These are phyloP conservation scores for Sporothrix mexicana DNA, from an alignment of 2,329 filamentous ascomycete species.

Conservation along the genomic window DNA sequence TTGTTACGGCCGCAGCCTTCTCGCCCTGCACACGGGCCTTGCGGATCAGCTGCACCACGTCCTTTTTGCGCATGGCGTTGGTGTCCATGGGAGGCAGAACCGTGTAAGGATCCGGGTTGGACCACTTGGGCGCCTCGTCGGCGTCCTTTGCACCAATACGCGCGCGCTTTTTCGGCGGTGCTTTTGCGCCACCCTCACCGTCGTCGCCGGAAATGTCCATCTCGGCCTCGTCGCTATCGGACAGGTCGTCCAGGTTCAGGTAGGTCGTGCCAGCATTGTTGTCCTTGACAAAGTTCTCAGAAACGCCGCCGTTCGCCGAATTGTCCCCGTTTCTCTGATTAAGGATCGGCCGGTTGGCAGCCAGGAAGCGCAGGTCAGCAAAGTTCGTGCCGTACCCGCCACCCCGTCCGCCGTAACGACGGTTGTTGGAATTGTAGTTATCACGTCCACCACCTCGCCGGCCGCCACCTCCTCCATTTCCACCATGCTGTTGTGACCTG, in stretches of 20 bases:
- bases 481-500: constrained; percentile 32
- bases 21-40: constrained; percentile 75
- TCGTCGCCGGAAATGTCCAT: constrained; percentile 67
- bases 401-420: constrained; percentile 23
- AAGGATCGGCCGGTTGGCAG: constrained; percentile 58
- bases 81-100: constrained; percentile 78
- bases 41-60: constrained; percentile 88
- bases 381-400: constrained; percentile 30
- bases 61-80: constrained; percentile 71
- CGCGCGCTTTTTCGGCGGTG: constrained; percentile 36
- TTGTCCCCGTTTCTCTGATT: constrained; percentile 47
- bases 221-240: constrained; percentile 67
- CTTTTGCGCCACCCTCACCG: constrained; percentile 44
- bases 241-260: constrained; percentile 61
- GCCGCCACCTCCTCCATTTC: constrained; percentile 8
- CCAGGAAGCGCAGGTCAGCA: constrained; percentile 46
- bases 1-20: constrained; percentile 53
- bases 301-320: constrained; percentile 46
- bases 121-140: constrained; percentile 73
- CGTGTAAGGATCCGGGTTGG: constrained; percentile 94
- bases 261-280: constrained; percentile 57
- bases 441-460: constrained; percentile 28
- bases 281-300: constrained; percentile 53
- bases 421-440: constrained; percentile 26
- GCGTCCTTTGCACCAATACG: constrained; percentile 22